Evolutionary conservation across 352 stramenopile species (phyloP).

Genomic region (Phytophthora vignae): DNA sequence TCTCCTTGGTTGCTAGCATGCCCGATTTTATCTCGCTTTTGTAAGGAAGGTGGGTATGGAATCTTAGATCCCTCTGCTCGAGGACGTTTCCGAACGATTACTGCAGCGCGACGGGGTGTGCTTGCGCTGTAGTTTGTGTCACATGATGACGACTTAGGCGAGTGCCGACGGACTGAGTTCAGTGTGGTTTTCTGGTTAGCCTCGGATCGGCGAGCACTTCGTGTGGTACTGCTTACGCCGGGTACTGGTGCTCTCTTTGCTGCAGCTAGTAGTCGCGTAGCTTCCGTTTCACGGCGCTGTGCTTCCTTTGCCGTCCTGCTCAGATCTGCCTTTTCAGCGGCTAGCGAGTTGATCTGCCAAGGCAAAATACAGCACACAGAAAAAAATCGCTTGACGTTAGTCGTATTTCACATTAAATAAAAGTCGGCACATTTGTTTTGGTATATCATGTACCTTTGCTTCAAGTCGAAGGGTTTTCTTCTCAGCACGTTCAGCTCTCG

Average conservation of each 20-base stretch:
- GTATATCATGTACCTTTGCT: conserved; percentile 42
- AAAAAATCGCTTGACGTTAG: no score
- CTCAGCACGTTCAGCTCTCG: conserved; percentile 32
- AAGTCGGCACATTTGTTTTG: no score
- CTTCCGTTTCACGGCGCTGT: conserved; percentile 59
- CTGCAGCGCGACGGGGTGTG: neutral
- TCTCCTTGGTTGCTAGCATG: neutral
- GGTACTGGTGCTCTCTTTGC: conserved; percentile 25
- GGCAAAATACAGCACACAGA: neutral
- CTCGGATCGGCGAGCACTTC: neutral
- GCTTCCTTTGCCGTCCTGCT: conserved; percentile 37
- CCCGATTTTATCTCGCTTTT: neutral
- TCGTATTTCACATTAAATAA: no score
- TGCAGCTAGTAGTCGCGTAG: conserved; percentile 47
- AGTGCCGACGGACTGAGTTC: neutral
- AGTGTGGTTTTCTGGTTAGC: neutral
- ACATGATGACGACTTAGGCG: neutral
- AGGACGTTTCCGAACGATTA: conserved; percentile 32
- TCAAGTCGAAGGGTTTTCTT: conserved; percentile 58
- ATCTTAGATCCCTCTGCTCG: conserved; percentile 43
- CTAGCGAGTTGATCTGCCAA: conserved; percentile 59
- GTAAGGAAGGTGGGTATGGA: conserved; percentile 34
- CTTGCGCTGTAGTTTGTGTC: neutral
- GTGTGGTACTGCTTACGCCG: neutral
- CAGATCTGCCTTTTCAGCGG: conserved; percentile 50